Base-by-base conservation (phyloP, 2,329 filamentous ascomycete species). In the Monosporascus sp. region DNA sequence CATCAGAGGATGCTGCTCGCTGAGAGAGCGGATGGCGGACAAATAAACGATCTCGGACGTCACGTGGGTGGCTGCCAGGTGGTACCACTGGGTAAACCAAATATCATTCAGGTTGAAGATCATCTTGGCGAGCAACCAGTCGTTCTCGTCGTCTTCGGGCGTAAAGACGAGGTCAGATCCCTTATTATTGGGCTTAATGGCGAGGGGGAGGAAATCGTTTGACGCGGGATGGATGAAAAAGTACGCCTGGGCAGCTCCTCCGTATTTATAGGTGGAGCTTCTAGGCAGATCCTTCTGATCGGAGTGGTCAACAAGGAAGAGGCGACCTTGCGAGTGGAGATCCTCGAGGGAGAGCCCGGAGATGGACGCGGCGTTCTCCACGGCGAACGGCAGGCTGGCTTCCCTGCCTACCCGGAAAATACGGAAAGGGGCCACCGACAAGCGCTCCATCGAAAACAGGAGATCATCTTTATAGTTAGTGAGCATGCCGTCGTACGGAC, bases 81-180 rank as follows among this genome's bases (percentile, higher is more conserved):
- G 75, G 52, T 70, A 68, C 62, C 70, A 72, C 50, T 76, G 72
- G 0, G 66, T 65, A 53, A 73, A 69, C 62, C 72, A 78, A 37
- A 78, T 66, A 56, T 79, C 74, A 49, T 79, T 77, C 25, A 66
- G 62, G 48, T 77, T 77, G 59, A 75, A 76, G 58, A 75, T 68
- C 44, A 78, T 72, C 64, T 80, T 79, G 6, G 76, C 77, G 5
- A 80, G 61, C 6, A 77, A 60, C 77, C 76, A 80, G 61, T 80
- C 76, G n/a, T 70, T 68, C 3, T 60, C 24, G 0, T 56, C 49
- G 53, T 80, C 76, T 1, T 67, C 58, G 2, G 76, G 75, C 3
- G 76, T 79, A 61, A 80, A 80, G 6, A 72, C 65, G 37, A 77
- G 59, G 53, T 72, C 65, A 1, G 59, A 62, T 17, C 70, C 70